These are phyloP conservation scores for Zymoseptoria brevis DNA, from an alignment of 2,329 filamentous ascomycete species.

Conservation along the genomic window DNA sequence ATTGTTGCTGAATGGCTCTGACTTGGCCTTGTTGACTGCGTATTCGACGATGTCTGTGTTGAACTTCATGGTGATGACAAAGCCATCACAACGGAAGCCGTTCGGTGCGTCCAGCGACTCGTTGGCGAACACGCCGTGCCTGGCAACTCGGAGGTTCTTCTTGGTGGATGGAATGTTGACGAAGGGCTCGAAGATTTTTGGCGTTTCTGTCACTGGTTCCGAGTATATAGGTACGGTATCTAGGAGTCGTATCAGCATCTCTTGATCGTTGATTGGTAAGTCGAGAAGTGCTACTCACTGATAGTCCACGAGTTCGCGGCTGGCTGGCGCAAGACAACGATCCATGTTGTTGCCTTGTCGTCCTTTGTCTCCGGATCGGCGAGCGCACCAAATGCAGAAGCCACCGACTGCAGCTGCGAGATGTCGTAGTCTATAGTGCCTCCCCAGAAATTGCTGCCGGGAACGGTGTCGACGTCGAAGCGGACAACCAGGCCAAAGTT, in stretches of 20 bases:
- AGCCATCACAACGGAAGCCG: neutral
- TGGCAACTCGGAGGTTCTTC: constrained; percentile 2
- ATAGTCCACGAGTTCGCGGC: neutral
- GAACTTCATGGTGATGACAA: constrained; percentile 6
- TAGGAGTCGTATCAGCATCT: neutral
- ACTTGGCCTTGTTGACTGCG: neutral
- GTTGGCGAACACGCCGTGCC: neutral
- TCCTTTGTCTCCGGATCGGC: neutral
- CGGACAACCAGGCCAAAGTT: constrained; percentile 22
- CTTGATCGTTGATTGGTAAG: neutral
- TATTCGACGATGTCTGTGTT: constrained; percentile 4
- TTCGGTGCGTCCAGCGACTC: neutral
- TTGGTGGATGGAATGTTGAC: neutral
- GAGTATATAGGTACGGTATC: constrained; percentile 3
- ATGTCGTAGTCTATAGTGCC: neutral
- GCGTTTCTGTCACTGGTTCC: constrained; percentile 1
- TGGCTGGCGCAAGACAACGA: neutral
- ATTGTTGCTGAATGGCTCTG: neutral
- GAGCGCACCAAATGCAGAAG: neutral
- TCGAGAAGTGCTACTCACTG: neutral
- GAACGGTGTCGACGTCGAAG: constrained; percentile 17
- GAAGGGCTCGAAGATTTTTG: constrained; percentile 5
- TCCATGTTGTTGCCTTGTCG: neutral
- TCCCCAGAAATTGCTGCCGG: neutral
- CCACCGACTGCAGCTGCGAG: neutral